A percentile compares a stretch with the other conserved stretches of the same genome.
These are phyloP conservation scores for Trichoderma virens DNA, from an alignment of 495 filamentous ascomycete species.

Conservation along the genomic window DNA sequence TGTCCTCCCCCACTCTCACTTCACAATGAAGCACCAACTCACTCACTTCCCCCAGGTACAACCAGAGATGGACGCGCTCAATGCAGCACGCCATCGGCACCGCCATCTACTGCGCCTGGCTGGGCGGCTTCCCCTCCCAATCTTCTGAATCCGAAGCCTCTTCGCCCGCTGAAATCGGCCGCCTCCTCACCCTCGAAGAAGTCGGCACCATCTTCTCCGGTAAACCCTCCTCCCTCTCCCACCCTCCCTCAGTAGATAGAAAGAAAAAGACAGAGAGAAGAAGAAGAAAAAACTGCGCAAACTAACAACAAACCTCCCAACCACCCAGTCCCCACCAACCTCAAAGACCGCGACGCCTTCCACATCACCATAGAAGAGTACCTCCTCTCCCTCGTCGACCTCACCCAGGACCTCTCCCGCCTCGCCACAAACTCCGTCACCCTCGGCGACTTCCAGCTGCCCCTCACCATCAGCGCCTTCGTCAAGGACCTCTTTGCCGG, in stretches of 20 bases:
- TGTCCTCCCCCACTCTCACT: slow-evolving; percentile 3
- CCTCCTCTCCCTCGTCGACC: slow-evolving; percentile 71
- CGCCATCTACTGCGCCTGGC: slow-evolving; percentile 68
- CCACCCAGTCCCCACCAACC: slow-evolving; percentile 87
- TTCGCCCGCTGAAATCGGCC: slow-evolving; percentile 33
- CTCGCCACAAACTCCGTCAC: slow-evolving; percentile 96
- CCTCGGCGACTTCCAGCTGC: slow-evolving; percentile 75
- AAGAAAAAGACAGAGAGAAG: not conserved
- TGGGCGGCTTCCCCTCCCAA: slow-evolving; percentile 51
- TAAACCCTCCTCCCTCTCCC: slow-evolving; percentile 29
- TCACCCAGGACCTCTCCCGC: slow-evolving; percentile 85
- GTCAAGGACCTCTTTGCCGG: slow-evolving; percentile 93
- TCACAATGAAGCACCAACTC: not conserved
- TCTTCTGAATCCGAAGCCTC: slow-evolving; percentile 14
- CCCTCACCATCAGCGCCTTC: slow-evolving; percentile 79
- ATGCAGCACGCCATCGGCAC: slow-evolving; percentile 74
- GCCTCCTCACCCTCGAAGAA: slow-evolving; percentile 80
- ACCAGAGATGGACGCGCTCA: slow-evolving; percentile 72
- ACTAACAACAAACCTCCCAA: no score
- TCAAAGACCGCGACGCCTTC: slow-evolving; percentile 84
- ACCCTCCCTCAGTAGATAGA: not conserved
- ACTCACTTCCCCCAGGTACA: slow-evolving; percentile 46
- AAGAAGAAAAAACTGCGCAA: not conserved
- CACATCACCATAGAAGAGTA: slow-evolving; percentile 97
- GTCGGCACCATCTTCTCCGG: slow-evolving; percentile 69